Percentiles rank a stretch among this genome's conserved stretches.
Evolutionary conservation across 73 alveolate species (phyloP).

Genomic region (Uronychia setigera): DNA sequence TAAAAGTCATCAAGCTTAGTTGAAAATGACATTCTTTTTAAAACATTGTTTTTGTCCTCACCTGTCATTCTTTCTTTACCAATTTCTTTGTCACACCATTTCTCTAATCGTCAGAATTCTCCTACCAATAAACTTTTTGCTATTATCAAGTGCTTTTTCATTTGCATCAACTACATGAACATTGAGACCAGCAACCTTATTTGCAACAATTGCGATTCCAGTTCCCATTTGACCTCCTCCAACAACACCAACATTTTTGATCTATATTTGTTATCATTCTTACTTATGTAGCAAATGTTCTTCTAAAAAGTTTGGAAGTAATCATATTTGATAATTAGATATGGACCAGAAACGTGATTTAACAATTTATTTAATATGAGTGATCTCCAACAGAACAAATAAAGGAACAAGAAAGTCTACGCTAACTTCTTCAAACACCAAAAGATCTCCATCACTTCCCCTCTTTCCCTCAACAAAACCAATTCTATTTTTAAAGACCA

Average conservation of each 20-base stretch:
- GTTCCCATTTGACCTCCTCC: slow-evolving; percentile 98
- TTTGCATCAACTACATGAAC: slow-evolving; percentile 73
- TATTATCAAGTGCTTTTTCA: slow-evolving; percentile 56
- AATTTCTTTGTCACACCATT: slow-evolving; percentile 87
- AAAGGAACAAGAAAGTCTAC: too few species aligned
- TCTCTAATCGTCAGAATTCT: not conserved
- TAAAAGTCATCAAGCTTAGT: slow-evolving; percentile 57
- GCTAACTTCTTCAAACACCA: too few species aligned
- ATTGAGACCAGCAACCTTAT: slow-evolving; percentile 68
- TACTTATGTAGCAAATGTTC: not conserved
- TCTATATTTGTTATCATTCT: not conserved
- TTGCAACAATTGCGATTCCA: slow-evolving; percentile 92
- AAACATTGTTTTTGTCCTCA: slow-evolving; percentile 54
- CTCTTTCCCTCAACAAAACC: too few species aligned
- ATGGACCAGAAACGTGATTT: too few species aligned
- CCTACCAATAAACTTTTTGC: slow-evolving; percentile 51
- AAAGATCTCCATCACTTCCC: too few species aligned
- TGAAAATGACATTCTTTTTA: slow-evolving; percentile 39
- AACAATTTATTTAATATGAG: too few species aligned
- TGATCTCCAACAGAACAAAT: too few species aligned
- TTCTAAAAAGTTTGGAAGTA: not conserved
- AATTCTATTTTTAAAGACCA: too few species aligned
- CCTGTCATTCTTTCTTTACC: slow-evolving; percentile 67
- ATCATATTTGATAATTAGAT: too few species aligned
- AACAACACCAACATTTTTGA: slow-evolving; percentile 72